Conservation (phyloP, 2,329 filamentous ascomycete species). For the Aureobasidium sp. region DNA sequence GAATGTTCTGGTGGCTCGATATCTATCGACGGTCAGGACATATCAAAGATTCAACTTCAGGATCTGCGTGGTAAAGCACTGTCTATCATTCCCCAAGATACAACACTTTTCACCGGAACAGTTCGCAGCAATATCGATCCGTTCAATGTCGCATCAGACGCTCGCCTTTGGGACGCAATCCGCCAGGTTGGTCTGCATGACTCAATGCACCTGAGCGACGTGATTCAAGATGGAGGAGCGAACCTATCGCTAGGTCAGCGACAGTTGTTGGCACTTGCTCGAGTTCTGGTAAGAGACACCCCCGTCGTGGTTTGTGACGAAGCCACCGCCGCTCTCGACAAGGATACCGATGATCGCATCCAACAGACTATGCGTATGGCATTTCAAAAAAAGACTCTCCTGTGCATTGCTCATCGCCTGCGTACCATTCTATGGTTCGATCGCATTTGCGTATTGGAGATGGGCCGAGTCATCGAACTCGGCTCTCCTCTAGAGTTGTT, state of each 20-base stretch:
- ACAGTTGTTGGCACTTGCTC: slow-evolving; percentile 88
- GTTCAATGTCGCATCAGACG: slow-evolving; percentile 69
- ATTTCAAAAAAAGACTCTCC: slow-evolving; percentile 77
- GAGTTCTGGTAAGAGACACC: slow-evolving; percentile 77
- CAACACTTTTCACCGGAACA: slow-evolving; percentile 74
- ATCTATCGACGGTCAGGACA: slow-evolving; percentile 48
- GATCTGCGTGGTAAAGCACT: slow-evolving; percentile 64
- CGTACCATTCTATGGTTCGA: slow-evolving; percentile 87
- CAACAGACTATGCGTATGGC: slow-evolving; percentile 78
- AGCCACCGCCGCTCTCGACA: slow-evolving; percentile 86
- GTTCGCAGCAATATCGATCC: slow-evolving; percentile 74
- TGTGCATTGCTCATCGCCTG: slow-evolving; percentile 88
- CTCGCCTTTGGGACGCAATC: slow-evolving; percentile 70
- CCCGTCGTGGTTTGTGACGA: slow-evolving; percentile 97
- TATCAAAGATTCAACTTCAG: slow-evolving; percentile 64
- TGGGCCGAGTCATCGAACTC: slow-evolving; percentile 78
- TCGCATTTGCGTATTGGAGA: slow-evolving; percentile 93
- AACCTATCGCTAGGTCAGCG: slow-evolving; percentile 95
- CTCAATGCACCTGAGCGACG: slow-evolving; percentile 68
- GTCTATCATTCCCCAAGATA: slow-evolving; percentile 73
- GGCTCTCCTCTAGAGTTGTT: slow-evolving; percentile 28
- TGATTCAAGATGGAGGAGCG: slow-evolving; percentile 87
- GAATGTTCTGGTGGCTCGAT: slow-evolving; percentile 43
- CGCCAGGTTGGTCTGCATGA: slow-evolving; percentile 67
- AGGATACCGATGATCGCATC: slow-evolving; percentile 95